Evolutionary conservation across 2,329 filamentous ascomycete genomes (phyloP), one percentile per base, ranked within the genome.

Genomic region (Cadophora gregata): DNA sequence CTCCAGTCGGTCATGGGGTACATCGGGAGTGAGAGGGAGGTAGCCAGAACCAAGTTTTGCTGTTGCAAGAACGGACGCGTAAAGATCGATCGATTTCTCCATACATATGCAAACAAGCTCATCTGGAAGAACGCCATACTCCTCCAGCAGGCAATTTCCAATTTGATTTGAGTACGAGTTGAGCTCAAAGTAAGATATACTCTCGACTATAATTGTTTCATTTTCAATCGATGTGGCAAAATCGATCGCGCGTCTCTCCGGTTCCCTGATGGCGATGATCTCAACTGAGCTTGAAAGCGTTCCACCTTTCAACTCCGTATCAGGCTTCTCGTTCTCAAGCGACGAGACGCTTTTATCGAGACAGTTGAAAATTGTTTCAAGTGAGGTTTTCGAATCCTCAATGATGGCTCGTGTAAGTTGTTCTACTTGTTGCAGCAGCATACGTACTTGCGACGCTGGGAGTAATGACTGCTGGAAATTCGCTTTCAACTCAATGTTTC

Each of bases 11-110:
- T 87, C 83, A 0, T 75, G 25, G 0, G 93, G 92, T 0, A 89
- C 91, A n/a, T 85, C 87, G 0, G 92, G 90, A 0, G 92, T 83
- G 4, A 97, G 82, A 0, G 93, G 93, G n/a, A 97, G 79, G 74
- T 96, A 96, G 8, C 89, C 92, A 73, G 88, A 89, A 9, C 93
- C 92, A 5, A 87, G 81, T 74, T 96, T 96, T 36, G 93, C 78
- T 25, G 90, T 85, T 1, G 88, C 93, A 33, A 97, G 81, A 29
- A 97, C 92, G 0, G 88, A 84, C 31, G 89, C 82, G 74, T 97
- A 97, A 0, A 96, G 79, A 29, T 88, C 78, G 0, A 88, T 77
- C 0, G 90, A 94, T 75, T 96, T 96, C 25, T 94, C 86, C 85
- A 96, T 89, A 55, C 90, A 82, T 53, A 97, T 85, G 38, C 88